These are phyloP conservation scores for Panus rudis DNA, from an alignment of 768 basidiomycete genomes.

Conservation along the genomic window DNA sequence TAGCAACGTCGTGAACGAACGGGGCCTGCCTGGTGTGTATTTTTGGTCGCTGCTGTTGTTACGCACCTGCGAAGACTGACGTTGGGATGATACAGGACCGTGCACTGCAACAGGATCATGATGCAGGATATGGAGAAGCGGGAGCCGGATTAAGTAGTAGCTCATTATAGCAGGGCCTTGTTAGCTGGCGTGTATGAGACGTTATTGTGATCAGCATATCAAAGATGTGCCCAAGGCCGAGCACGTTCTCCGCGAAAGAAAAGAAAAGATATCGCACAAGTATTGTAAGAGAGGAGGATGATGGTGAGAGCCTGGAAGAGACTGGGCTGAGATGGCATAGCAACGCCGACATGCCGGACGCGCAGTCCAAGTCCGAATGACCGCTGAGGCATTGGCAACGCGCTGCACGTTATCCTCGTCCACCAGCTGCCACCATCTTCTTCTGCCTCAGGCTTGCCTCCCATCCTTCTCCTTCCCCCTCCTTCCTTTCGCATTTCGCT, in stretches of 20 bases:
- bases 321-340: no score
- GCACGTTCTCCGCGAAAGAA: no score
- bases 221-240: no score
- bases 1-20: constrained; percentile 35
- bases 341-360: constrained; percentile 11
- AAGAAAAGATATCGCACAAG: no score
- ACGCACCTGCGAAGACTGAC: not conserved
- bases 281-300: no score
- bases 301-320: no score
- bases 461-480: constrained; percentile 10
- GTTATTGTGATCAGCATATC: no score
- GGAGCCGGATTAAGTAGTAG: no score
- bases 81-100: not conserved
- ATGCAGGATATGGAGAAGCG: no score
- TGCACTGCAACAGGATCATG: constrained; percentile 6
- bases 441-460: constrained; percentile 8
- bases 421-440: constrained; percentile 4
- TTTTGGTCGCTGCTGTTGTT: not conserved
- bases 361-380: not conserved
- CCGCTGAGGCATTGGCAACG: constrained; percentile 1
- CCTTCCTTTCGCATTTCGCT: constrained; percentile 20
- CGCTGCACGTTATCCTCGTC: not conserved
- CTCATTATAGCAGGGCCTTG: no score
- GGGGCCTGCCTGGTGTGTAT: constrained; percentile 23
- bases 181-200: no score